Conservation (phyloP, 352 stramenopile genomes). For the Halophytophthora batemanensis region DNA sequence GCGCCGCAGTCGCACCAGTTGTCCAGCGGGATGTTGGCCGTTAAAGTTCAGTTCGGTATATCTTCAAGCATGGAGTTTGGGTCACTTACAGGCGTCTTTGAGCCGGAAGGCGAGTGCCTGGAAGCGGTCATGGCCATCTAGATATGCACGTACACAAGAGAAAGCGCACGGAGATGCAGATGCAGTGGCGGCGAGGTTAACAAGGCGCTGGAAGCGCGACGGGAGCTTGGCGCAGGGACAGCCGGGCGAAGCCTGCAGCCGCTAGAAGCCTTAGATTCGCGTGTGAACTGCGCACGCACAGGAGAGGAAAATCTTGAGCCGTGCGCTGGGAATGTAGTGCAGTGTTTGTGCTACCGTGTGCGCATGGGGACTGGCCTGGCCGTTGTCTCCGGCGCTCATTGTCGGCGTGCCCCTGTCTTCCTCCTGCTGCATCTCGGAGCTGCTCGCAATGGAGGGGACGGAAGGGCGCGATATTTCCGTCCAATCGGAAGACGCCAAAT, state of each 20-base stretch:
- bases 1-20: slow-evolving; percentile 3
- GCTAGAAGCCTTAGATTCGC: too few relatives aligned
- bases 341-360: slow-evolving; percentile 15
- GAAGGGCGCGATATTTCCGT: too few relatives aligned
- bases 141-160: not conserved
- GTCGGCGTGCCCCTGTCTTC: too few relatives aligned
- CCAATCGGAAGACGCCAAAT: too few relatives aligned
- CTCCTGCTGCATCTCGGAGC: too few relatives aligned
- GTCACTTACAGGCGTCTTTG: slow-evolving; percentile 49
- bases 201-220: not conserved
- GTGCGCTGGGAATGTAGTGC: slow-evolving; percentile 38
- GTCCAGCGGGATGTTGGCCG: not conserved
- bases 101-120: slow-evolving; percentile 69
- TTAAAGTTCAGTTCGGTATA: not conserved
- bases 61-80: not conserved
- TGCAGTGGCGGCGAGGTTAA: not conserved
- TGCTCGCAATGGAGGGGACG: too few relatives aligned
- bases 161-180: not conserved
- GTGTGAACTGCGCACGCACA: slow-evolving; percentile 28
- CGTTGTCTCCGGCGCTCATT: too few relatives aligned
- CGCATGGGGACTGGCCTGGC: not conserved
- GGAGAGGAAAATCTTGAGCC: slow-evolving; percentile 74
- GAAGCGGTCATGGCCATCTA: slow-evolving; percentile 75
- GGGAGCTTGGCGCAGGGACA: slow-evolving; percentile 1
- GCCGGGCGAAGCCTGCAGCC: not conserved